Base-by-base conservation (phyloP, 2,329 filamentous ascomycete species). In the Plenodomus lindquistii region DNA sequence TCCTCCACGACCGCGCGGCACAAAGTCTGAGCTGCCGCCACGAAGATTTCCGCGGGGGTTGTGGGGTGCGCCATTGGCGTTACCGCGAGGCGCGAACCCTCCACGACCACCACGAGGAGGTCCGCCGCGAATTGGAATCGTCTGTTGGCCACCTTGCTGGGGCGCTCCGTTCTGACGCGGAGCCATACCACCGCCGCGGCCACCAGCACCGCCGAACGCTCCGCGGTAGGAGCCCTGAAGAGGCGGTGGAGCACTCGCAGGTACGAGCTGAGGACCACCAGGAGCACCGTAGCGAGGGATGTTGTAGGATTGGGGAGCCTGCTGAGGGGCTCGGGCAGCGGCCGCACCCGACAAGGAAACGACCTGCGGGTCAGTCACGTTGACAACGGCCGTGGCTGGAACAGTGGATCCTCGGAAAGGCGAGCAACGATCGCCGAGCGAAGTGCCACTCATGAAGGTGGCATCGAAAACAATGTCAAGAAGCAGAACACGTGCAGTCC, bases 381-480 rank as follows among this genome's bases (percentile, higher is more conserved):
- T 99, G 27, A 99, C 81, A 2, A 97, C 91, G 0, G 89, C 88
- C n/a, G 88, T 88, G 6, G 87, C 84, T 2, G 91, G 85, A 3
- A 99, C 91, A 0, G 94, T 97, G 70, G 94, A 92, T 43, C 94
- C 94, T 29, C 93, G 85, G 84, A 99, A 99, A 31, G 90, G 86
- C 20, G 91, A 91, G 68, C 93, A 96, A 50, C 94, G 87, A 47
- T 92, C 91, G 50, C 90, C 89, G 15, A 99, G 81, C 0, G 89
- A 94, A 1, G 92, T 97, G 54, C 94, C 94, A 66, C 91, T 96
- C 92, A 99, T 97, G 73, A 99, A 99, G 0, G 91, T 88, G 11
- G 85, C 84, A 70, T 99, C 95, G 74, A 96, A 99, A 7, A 99
- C 86, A 48, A 97, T 84, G 69, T 99, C 94, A 31, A 99, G 80